Evolutionary conservation across 2,329 filamentous ascomycete species (phyloP).

Genomic region (Exophiala aquamarina): DNA sequence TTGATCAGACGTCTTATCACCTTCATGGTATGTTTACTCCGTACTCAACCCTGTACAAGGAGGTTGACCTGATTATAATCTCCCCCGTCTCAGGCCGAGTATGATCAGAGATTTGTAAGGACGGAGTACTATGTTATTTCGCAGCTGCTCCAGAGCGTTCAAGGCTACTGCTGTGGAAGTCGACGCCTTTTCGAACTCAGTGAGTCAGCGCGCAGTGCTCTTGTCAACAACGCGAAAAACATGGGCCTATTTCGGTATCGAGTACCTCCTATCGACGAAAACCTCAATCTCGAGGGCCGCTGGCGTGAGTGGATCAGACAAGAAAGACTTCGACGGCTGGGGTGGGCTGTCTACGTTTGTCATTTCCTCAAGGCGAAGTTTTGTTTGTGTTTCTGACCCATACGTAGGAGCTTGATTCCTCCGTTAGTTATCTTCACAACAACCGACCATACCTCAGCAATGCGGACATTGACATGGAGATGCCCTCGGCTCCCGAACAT

Average conservation of each 20-base stretch:
- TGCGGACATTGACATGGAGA: neutral
- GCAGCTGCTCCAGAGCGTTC: conserved; percentile 4
- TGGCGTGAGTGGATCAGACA: neutral
- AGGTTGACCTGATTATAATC: too few species aligned
- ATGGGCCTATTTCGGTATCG: conserved; percentile 5
- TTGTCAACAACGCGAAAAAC: conserved; percentile 5
- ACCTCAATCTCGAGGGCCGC: conserved; percentile 1
- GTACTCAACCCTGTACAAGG: neutral
- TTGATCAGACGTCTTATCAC: conserved; percentile 4
- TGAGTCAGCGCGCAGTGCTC: neutral
- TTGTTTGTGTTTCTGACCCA: neutral
- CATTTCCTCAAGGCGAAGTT: neutral
- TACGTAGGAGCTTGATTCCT: conserved; percentile 9
- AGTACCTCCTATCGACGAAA: neutral
- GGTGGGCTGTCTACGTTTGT: conserved; percentile 10
- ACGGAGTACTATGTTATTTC: conserved; percentile 4
- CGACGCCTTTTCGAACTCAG: conserved; percentile 8
- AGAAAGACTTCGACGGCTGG: conserved; percentile 5
- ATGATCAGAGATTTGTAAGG: conserved; percentile 8
- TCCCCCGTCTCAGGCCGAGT: conserved; percentile 7
- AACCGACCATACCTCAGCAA: conserved; percentile 3
- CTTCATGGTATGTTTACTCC: conserved; percentile 5
- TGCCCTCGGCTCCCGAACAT: neutral
- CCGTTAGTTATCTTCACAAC: conserved; percentile 3
- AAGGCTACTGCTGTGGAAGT: conserved; percentile 11